A percentile compares a stretch with the other conserved stretches of the same genome.
These are phyloP conservation scores for Nicotiana sylvestris DNA, from an alignment of 257 asterid genomes.

Conservation along the genomic window DNA sequence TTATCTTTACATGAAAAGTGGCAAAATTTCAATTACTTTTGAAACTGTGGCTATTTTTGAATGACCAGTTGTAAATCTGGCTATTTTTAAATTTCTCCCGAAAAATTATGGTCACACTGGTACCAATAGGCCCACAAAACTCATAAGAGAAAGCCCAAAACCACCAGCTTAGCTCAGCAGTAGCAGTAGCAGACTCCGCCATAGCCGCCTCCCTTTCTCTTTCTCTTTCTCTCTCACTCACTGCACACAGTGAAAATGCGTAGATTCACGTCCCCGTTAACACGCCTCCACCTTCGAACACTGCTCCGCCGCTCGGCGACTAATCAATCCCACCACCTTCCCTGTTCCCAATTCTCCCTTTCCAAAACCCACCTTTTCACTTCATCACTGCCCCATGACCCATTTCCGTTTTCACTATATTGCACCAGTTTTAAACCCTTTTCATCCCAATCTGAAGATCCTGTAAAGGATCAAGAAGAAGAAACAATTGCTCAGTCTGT, in stretches of 20 bases:
- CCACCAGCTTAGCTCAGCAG: too few species aligned
- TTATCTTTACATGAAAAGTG: too few species aligned
- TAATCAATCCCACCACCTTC: slow-evolving; percentile 18
- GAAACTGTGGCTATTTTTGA: too few species aligned
- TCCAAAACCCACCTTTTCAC: background rate
- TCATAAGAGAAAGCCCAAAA: too few species aligned
- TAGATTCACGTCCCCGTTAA: slow-evolving; percentile 30
- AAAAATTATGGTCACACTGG: too few species aligned
- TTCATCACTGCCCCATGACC: slow-evolving; percentile 16
- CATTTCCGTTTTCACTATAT: slow-evolving; percentile 11
- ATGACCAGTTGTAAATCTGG: too few species aligned
- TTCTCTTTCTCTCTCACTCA: background rate
- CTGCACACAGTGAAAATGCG: slow-evolving; percentile 47
- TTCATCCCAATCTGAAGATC: slow-evolving; percentile 23
- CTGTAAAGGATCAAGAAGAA: background rate
- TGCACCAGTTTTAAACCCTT: slow-evolving; percentile 29
- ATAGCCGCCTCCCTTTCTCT: background rate
- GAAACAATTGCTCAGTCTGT: slow-evolving; percentile 29
- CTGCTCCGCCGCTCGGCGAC: slow-evolving; percentile 35
- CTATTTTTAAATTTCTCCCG: too few species aligned
- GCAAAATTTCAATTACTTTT: too few species aligned
- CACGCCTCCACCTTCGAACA: slow-evolving; percentile 42
- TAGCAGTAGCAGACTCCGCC: background rate
- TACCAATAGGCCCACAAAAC: too few species aligned
- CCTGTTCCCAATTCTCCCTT: slow-evolving; percentile 1